Evolutionary conservation across 306 rosid genomes (phyloP).

Genomic region (Spatholobus suberectus): DNA sequence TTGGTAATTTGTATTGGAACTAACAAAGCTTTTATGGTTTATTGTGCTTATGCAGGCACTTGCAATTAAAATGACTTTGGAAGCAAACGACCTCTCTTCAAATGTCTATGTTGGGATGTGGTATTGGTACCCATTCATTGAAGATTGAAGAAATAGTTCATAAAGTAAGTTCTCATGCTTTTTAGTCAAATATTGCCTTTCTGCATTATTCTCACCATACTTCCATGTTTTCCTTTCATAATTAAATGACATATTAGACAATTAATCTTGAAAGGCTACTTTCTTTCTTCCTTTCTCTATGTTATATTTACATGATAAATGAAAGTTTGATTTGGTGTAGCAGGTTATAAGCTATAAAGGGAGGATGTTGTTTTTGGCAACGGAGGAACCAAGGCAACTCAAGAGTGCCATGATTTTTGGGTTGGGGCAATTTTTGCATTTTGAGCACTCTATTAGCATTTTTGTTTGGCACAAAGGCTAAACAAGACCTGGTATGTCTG

Average conservation of each 20-base stretch:
- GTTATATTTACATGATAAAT: too few relatives aligned
- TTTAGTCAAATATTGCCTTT: constrained; percentile 18
- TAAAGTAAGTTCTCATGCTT: constrained; percentile 61
- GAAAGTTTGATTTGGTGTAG: too few relatives aligned
- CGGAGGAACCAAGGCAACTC: too few relatives aligned
- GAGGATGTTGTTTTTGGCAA: too few relatives aligned
- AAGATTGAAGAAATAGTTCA: constrained; percentile 94
- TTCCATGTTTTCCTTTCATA: background rate
- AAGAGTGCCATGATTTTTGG: too few relatives aligned
- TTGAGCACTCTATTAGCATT: too few relatives aligned
- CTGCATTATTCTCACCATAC: constrained; percentile 7
- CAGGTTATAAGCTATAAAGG: too few relatives aligned
- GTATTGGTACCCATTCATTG: constrained; percentile 98
- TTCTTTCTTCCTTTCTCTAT: too few relatives aligned
- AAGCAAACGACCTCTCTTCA: constrained; percentile 74
- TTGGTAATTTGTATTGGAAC: constrained; percentile 30
- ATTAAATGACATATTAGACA: constrained; percentile 19
- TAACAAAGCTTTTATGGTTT: constrained; percentile 17
- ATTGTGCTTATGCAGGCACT: constrained; percentile 65
- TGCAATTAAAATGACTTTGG: constrained; percentile 83
- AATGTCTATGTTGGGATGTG: constrained; percentile 95
- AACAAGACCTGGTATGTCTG: too few relatives aligned
- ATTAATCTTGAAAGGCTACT: background rate
- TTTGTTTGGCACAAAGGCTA: too few relatives aligned
- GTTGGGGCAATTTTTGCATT: too few relatives aligned